Conservation (phyloP, 2,329 filamentous ascomycete genomes). For the Fusarium torulosum region DNA sequence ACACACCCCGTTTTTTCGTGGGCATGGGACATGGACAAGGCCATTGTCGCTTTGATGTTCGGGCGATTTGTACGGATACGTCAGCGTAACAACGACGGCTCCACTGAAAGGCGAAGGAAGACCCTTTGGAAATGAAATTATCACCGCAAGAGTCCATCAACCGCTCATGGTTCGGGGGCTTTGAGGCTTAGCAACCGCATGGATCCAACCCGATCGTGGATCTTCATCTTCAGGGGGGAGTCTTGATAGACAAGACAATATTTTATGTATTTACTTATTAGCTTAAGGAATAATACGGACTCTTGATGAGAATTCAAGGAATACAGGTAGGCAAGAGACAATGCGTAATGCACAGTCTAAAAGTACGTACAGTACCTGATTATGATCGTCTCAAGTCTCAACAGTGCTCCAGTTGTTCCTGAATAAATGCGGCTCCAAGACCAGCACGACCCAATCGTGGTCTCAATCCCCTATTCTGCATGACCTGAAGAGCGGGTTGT, state of each 20-base stretch:
- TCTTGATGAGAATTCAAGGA: neutral
- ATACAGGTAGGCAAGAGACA: neutral
- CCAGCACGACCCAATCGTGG: conserved; percentile 26
- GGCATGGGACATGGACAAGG: conserved; percentile 1
- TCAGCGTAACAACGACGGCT: conserved; percentile 16
- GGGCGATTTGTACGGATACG: conserved; percentile 30
- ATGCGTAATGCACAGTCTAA: conserved; percentile 7
- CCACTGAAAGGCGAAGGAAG: conserved; percentile 26
- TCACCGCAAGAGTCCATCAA: conserved; percentile 21
- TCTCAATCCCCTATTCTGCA: conserved; percentile 30
- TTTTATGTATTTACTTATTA: neutral
- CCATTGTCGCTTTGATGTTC: conserved; percentile 8
- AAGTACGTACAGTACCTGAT: conserved; percentile 18
- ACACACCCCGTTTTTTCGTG: conserved; percentile 18
- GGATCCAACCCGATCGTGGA: conserved; percentile 11
- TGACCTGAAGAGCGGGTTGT: conserved; percentile 31
- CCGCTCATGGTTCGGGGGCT: neutral
- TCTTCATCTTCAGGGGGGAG: conserved; percentile 20
- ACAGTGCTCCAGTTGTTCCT: conserved; percentile 12
- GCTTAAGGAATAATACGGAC: neutral
- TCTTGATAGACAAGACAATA: neutral
- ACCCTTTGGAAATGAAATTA: conserved; percentile 33
- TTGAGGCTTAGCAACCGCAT: conserved; percentile 18
- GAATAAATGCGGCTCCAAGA: conserved; percentile 18
- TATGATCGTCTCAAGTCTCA: conserved; percentile 27